phyloP scores from a whole-genome alignment of 257 asterid species.

The Solanum etuberosum region DNA sequence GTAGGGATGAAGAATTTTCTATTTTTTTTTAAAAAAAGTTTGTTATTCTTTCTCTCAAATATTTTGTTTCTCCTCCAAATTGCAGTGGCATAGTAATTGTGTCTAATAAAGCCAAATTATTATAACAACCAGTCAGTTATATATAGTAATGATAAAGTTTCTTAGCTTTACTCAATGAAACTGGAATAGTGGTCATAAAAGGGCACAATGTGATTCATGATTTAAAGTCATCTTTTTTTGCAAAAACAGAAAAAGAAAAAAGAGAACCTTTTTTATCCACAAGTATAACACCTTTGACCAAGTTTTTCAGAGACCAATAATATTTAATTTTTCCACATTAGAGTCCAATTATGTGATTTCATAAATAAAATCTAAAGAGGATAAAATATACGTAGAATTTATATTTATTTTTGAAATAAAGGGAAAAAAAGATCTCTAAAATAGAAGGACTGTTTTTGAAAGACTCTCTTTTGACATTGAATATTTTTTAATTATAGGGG shows the following conservation, averaged over 20 bases:
- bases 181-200: neutral
- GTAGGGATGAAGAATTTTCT: neutral
- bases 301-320: neutral
- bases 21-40: neutral
- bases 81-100: neutral
- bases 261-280: neutral
- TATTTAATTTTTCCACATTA: neutral
- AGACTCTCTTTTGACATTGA: neutral
- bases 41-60: neutral
- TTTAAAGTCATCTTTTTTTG: neutral
- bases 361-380: rapidly evolving
- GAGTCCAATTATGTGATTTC: neutral
- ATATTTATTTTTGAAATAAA: rapidly evolving
- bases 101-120: neutral
- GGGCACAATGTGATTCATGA: neutral
- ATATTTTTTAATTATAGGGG: neutral
- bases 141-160: neutral
- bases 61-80: neutral
- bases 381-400: neutral
- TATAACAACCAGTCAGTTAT: neutral
- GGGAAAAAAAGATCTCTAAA: rapidly evolving
- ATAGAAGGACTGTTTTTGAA: rapidly evolving
- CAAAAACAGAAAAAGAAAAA: neutral
- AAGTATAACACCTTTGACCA: neutral
- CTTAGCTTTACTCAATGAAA: neutral